phyloP scores from a whole-genome alignment of 768 basidiomycete genomes.

The Leccinum pellstonianum region DNA sequence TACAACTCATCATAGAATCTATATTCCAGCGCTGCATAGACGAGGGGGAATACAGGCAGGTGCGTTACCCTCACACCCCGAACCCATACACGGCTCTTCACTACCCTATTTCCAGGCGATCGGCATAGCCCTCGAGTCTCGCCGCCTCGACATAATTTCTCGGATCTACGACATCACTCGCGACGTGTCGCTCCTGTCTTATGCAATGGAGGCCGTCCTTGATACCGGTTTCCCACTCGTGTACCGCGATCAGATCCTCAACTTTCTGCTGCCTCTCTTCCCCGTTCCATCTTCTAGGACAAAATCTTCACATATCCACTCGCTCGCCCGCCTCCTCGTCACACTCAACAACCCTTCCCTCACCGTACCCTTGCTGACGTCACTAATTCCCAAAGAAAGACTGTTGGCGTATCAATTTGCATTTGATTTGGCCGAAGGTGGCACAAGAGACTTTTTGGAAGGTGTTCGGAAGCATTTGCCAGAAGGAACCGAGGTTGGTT shows the following conservation, averaged over 20 bases:
- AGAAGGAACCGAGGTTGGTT: slow-evolving; percentile 59
- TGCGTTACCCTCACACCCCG: slow-evolving; percentile 29
- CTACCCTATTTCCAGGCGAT: slow-evolving; percentile 59
- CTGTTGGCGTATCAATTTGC: slow-evolving; percentile 92
- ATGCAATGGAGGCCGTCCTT: slow-evolving; percentile 89
- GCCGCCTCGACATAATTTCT: slow-evolving; percentile 82
- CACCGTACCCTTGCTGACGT: slow-evolving; percentile 69
- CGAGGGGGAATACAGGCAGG: slow-evolving; percentile 91
- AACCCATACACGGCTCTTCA: slow-evolving; percentile 10
- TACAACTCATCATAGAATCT: slow-evolving; percentile 83
- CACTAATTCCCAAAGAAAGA: slow-evolving; percentile 67
- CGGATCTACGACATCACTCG: slow-evolving; percentile 69
- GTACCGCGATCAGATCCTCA: slow-evolving; percentile 79
- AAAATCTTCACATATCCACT: slow-evolving; percentile 72
- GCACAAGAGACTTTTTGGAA: slow-evolving; percentile 89
- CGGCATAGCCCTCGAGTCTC: slow-evolving; percentile 92
- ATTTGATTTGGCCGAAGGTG: slow-evolving; percentile 94
- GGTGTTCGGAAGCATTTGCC: slow-evolving; percentile 68
- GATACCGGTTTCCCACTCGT: slow-evolving; percentile 86
- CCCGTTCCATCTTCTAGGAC: slow-evolving; percentile 68
- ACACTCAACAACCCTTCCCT: slow-evolving; percentile 81
- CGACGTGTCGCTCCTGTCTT: slow-evolving; percentile 80
- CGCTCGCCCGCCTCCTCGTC: slow-evolving; percentile 86
- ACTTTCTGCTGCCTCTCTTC: slow-evolving; percentile 84
- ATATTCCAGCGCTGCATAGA: slow-evolving; percentile 85